Evolutionary conservation across 2,329 filamentous ascomycete genomes (phyloP).

Genomic region (Teratosphaeria nubilosa): DNA sequence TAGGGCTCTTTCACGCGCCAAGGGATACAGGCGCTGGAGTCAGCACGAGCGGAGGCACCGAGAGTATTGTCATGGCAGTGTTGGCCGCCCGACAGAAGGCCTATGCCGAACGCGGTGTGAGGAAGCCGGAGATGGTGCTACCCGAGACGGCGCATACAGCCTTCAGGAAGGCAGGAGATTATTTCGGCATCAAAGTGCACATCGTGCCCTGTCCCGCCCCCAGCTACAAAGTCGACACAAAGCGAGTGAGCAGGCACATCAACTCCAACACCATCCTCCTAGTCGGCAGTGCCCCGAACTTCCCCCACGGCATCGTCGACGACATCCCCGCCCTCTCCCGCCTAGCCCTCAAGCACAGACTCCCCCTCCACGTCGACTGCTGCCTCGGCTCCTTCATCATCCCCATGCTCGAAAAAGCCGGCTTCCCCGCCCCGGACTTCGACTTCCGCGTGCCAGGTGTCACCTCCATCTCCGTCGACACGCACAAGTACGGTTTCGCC

Average conservation of each 20-base stretch:
- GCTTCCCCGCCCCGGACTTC: conserved; percentile 72
- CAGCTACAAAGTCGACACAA: conserved; percentile 70
- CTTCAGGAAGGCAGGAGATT: conserved; percentile 87
- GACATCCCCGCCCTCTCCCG: conserved; percentile 79
- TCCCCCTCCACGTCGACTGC: conserved; percentile 94
- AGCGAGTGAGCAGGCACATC: conserved; percentile 69
- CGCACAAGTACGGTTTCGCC: conserved; percentile 97
- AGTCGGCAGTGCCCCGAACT: conserved; percentile 92
- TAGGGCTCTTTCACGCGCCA: conserved; percentile 71
- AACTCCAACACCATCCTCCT: conserved; percentile 91
- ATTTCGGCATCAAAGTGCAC: conserved; percentile 95
- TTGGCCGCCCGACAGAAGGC: conserved; percentile 84
- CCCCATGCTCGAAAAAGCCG: conserved; percentile 84
- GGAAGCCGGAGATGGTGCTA: conserved; percentile 93
- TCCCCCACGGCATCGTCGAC: conserved; percentile 96
- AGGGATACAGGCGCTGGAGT: conserved; percentile 61
- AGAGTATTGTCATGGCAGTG: conserved; percentile 94
- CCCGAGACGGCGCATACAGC: conserved; percentile 92
- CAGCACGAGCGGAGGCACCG: conserved; percentile 84
- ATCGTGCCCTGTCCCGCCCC: conserved; percentile 79
- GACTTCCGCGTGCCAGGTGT: conserved; percentile 93
- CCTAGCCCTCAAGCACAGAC: conserved; percentile 65
- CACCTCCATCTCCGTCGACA: conserved; percentile 91
- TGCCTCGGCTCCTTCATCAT: conserved; percentile 93
- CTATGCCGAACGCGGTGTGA: conserved; percentile 73